Conservation (phyloP, 345 rosid species). For the Dovyalis caffra region DNA sequence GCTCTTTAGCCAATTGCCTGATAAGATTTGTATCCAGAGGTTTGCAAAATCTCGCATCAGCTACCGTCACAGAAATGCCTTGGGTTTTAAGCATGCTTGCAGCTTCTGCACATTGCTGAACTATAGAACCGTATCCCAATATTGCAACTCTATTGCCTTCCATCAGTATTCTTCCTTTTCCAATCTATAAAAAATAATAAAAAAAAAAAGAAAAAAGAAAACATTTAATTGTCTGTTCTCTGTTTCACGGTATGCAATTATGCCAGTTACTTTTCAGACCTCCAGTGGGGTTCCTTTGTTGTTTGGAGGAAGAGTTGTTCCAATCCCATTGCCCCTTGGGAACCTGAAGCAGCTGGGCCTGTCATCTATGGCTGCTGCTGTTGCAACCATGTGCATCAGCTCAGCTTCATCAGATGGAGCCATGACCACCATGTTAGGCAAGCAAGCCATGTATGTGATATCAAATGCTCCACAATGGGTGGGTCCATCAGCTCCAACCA, state of each 20-base stretch:
- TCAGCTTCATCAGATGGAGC: slow-evolving; percentile 81
- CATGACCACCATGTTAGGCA: slow-evolving; percentile 86
- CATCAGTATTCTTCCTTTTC: slow-evolving; percentile 71
- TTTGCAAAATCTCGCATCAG: slow-evolving; percentile 92
- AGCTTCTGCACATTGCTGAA: slow-evolving; percentile 68
- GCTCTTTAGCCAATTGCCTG: slow-evolving; percentile 59
- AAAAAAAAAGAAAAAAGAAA: not conserved
- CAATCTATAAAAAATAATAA: slow-evolving; percentile 43
- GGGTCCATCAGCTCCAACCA: slow-evolving; percentile 82
- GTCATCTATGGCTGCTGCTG: slow-evolving; percentile 73
- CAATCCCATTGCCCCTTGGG: slow-evolving; percentile 75
- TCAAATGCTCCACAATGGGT: slow-evolving; percentile 84
- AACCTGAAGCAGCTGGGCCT: slow-evolving; percentile 83
- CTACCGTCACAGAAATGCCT: slow-evolving; percentile 57
- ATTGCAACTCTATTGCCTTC: slow-evolving; percentile 75
- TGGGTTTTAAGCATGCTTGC: slow-evolving; percentile 41
- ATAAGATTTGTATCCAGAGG: slow-evolving; percentile 74
- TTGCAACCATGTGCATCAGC: slow-evolving; percentile 78
- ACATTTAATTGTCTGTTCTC: slow-evolving; percentile 5
- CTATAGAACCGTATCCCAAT: slow-evolving; percentile 76
- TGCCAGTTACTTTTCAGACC: slow-evolving; percentile 30
- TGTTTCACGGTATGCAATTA: not conserved
- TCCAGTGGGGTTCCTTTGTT: slow-evolving; percentile 61
- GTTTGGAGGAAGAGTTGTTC: slow-evolving; percentile 48
- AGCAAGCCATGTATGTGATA: slow-evolving; percentile 66